These are phyloP conservation scores for Umbelopsis sp. DNA, from an alignment of 192 early-diverging fungal species.

Conservation along the genomic window DNA sequence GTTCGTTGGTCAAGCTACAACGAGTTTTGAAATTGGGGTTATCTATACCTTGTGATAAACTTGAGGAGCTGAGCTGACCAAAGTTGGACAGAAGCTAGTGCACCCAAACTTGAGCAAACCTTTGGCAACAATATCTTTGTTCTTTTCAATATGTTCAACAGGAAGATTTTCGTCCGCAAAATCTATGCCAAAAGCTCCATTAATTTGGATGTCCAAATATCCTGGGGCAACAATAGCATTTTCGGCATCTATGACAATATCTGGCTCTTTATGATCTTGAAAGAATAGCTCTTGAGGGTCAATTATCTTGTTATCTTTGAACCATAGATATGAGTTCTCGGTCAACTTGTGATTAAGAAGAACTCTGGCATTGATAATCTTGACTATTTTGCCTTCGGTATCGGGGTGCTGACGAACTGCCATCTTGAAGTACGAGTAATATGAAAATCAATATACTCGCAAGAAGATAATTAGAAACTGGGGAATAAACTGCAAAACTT, in stretches of 20 bases:
- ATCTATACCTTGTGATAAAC: constrained; percentile 66
- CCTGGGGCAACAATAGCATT: constrained; percentile 71
- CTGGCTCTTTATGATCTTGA: constrained; percentile 59
- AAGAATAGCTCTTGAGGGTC: constrained; percentile 72
- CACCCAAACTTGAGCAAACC: constrained; percentile 73
- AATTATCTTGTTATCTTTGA: constrained; percentile 73
- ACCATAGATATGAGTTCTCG: constrained; percentile 66
- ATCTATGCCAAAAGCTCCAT: constrained; percentile 78
- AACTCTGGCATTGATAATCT: constrained; percentile 76
- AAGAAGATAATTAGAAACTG: background rate
- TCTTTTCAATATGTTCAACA: constrained; percentile 59
- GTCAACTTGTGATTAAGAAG: constrained; percentile 69
- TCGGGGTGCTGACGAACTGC: no score
- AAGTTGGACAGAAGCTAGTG: constrained; percentile 75
- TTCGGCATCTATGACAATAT: constrained; percentile 64
- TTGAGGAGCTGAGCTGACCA: constrained; percentile 68
- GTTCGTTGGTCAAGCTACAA: no score
- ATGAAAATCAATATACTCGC: background rate
- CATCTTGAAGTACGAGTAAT: background rate
- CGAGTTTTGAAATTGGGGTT: background rate
- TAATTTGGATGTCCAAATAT: constrained; percentile 77
- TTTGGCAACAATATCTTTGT: constrained; percentile 65
- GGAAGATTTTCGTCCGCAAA: constrained; percentile 52
- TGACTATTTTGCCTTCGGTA: constrained; percentile 40
- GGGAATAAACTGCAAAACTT: background rate